Percentiles rank a stretch among this genome's conserved stretches.
Evolutionary conservation across 805 yeast genomes (phyloP).

Genomic region (Starmera pachycereana): DNA sequence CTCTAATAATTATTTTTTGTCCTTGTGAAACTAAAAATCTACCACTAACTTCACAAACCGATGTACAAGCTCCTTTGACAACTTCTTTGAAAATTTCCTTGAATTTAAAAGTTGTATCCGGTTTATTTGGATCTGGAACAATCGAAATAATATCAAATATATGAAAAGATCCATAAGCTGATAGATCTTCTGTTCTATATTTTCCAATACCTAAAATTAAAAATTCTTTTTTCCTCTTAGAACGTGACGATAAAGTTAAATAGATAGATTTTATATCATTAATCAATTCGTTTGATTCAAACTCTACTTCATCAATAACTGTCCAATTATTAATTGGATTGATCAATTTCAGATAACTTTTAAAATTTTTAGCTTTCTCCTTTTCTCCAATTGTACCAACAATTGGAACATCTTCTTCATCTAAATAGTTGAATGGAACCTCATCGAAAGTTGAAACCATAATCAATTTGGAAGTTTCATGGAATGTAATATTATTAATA

Average conservation of each 20-base stretch:
- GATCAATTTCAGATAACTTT: constrained; percentile 52
- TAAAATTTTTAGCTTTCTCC: constrained; percentile 46
- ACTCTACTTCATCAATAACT: constrained; percentile 56
- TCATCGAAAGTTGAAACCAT: constrained; percentile 51
- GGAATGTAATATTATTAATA: constrained; percentile 57
- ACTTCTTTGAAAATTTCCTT: constrained; percentile 65
- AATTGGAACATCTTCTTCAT: constrained; percentile 61
- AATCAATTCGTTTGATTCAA: constrained; percentile 56
- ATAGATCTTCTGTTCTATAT: constrained; percentile 68
- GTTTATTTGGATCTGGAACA: constrained; percentile 81
- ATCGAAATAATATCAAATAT: constrained; percentile 69
- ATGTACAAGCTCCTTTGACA: constrained; percentile 75
- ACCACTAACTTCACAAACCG: constrained; percentile 73
- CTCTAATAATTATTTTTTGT: constrained; percentile 66
- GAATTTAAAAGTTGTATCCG: constrained; percentile 72
- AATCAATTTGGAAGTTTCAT: constrained; percentile 52
- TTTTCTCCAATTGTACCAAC: constrained; percentile 41
- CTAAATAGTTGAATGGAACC: constrained; percentile 52
- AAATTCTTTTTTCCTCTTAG: constrained; percentile 45
- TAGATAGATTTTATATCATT: constrained; percentile 25
- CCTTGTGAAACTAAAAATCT: constrained; percentile 80
- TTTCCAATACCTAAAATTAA: constrained; percentile 73
- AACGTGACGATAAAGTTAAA: constrained; percentile 27
- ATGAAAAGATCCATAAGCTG: constrained; percentile 69
- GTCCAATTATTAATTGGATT: constrained; percentile 66